A percentile compares a stretch with the other conserved stretches of the same genome.
Evolutionary conservation across 345 rosid species (phyloP).

Genomic region (Fremontodendron californicum): DNA sequence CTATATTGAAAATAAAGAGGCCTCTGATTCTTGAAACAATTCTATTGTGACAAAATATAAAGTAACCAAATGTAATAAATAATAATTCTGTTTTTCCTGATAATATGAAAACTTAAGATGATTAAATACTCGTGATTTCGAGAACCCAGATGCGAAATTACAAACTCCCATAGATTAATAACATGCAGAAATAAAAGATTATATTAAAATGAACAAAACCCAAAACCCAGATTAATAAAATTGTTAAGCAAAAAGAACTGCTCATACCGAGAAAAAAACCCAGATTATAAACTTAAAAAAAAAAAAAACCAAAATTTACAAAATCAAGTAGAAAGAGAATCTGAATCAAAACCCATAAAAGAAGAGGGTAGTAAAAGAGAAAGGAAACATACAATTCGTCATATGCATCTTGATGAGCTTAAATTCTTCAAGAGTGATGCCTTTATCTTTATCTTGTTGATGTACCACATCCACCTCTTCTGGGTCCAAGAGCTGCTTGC

Average conservation of each 20-base stretch:
- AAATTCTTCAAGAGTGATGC: constrained; percentile 79
- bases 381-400: constrained; percentile 52
- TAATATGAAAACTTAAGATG: not conserved
- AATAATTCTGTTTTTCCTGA: not conserved
- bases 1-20: not conserved
- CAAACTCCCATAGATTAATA: not conserved
- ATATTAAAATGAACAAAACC: constrained; percentile 2
- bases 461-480: constrained; percentile 81
- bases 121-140: not conserved
- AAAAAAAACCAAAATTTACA: not conserved
- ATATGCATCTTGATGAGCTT: constrained; percentile 84
- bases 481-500: constrained; percentile 84
- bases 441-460: constrained; percentile 69
- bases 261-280: not conserved
- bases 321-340: not conserved
- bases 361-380: not conserved
- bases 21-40: not conserved
- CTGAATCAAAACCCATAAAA: not conserved
- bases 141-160: not conserved
- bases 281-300: constrained; percentile 1
- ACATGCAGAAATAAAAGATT: not conserved
- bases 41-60: not conserved
- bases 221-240: not conserved
- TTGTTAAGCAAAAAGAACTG: not conserved
- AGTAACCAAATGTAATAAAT: not conserved